A percentile compares a stretch with the other conserved stretches of the same genome.
These are phyloP conservation scores for Scheffersomyces parashehatae DNA, from an alignment of 1,139 yeast species.

Conservation along the genomic window DNA sequence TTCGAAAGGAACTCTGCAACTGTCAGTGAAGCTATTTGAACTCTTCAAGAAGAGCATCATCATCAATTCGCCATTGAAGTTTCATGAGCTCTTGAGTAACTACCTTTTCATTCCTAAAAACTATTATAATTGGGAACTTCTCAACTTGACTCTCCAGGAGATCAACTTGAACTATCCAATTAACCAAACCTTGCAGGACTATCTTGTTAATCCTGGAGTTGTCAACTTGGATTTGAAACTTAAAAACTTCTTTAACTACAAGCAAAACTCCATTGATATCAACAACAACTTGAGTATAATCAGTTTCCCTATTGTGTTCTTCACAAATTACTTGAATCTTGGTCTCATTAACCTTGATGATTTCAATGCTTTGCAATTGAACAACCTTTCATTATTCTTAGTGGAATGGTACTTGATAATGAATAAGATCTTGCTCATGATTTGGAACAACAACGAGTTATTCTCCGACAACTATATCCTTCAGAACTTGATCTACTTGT, in stretches of 20 bases:
- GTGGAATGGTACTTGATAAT: slow-evolving; percentile 44
- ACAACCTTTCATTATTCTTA: slow-evolving; percentile 19
- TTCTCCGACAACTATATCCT: slow-evolving; percentile 17
- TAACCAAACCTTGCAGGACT: slow-evolving; percentile 9
- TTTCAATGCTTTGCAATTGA: slow-evolving; percentile 14
- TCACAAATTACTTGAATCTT: slow-evolving; percentile 27
- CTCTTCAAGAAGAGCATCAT: slow-evolving; percentile 45
- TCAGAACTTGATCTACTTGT: slow-evolving; percentile 14
- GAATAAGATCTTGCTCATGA: slow-evolving; percentile 28
- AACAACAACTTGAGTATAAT: slow-evolving; percentile 30
- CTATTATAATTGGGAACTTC: slow-evolving; percentile 41
- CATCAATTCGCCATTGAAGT: slow-evolving; percentile 45
- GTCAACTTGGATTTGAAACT: slow-evolving; percentile 22
- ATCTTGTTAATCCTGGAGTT: slow-evolving; percentile 7
- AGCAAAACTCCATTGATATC: slow-evolving; percentile 20
- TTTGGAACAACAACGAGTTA: slow-evolving; percentile 15
- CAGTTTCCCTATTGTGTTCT: slow-evolving; percentile 46
- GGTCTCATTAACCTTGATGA: slow-evolving; percentile 9
- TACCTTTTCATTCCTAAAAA: slow-evolving; percentile 41
- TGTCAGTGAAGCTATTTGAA: slow-evolving; percentile 23
- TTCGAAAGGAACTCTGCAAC: not conserved
- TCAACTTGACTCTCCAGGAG: slow-evolving; percentile 42
- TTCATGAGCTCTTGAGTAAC: slow-evolving; percentile 43
- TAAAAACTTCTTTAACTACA: slow-evolving; percentile 12
- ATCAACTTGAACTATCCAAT: slow-evolving; percentile 13